Conservation (phyloP, 176 grass and related monocot species). For the Carex kokanica region DNA sequence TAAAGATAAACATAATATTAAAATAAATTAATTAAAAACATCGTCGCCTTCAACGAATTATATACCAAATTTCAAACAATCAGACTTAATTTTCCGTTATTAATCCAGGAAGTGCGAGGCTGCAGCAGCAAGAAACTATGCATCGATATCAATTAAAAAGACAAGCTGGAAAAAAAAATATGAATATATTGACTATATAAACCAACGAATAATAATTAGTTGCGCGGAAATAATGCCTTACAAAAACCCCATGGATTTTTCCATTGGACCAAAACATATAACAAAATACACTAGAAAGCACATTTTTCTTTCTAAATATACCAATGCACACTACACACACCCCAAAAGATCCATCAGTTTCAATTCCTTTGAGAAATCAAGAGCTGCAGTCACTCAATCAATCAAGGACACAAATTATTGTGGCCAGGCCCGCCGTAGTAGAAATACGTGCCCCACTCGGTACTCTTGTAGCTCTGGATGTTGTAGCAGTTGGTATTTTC, state of each 20-base stretch:
- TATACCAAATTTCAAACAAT: background rate
- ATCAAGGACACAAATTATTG: conserved; percentile 39
- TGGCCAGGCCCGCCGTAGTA: conserved; percentile 75
- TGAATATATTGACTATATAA: conserved; percentile 27
- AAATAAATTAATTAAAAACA: background rate
- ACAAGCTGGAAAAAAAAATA: background rate
- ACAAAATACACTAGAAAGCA: conserved; percentile 20
- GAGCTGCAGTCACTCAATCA: background rate
- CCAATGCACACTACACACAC: background rate
- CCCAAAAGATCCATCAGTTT: background rate
- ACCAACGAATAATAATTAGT: conserved; percentile 33
- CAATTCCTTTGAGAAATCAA: background rate
- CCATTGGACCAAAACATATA: conserved; percentile 20
- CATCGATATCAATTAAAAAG: background rate
- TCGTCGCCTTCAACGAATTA: background rate
- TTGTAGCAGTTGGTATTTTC: conserved; percentile 81
- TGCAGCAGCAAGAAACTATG: background rate
- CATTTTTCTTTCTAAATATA: conserved; percentile 1
- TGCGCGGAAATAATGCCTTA: conserved; percentile 10
- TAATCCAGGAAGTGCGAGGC: background rate
- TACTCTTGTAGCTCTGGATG: conserved; percentile 49
- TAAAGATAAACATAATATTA: background rate
- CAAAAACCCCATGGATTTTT: conserved; percentile 28
- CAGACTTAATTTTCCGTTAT: background rate
- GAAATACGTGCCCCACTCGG: conserved; percentile 57